A percentile compares a stretch with the other conserved stretches of the same genome.
phyloP scores from a whole-genome alignment of 208 protist species.

The Trypanosoma melophagium region DNA sequence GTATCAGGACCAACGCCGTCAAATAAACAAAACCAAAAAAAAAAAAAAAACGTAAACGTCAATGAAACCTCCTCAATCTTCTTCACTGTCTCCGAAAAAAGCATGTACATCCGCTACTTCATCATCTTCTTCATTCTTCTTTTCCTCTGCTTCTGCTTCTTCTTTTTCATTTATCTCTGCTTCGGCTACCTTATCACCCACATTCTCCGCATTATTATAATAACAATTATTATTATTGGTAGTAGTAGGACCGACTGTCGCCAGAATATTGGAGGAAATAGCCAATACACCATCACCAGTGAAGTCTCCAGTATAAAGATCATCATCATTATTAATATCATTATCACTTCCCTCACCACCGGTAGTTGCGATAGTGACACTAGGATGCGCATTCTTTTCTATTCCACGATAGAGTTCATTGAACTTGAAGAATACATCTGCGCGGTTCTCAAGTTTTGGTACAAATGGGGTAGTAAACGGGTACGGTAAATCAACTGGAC shows the following conservation, averaged over 20 bases:
- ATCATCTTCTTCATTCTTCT: constrained; percentile 5
- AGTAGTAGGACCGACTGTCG: background rate
- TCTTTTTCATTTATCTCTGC: constrained; percentile 30
- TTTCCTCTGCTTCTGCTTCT: constrained; percentile 1
- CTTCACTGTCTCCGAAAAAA: constrained; percentile 64
- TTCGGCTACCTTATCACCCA: constrained; percentile 33
- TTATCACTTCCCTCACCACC: background rate
- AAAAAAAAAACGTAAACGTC: background rate
- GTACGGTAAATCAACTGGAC: constrained; percentile 71
- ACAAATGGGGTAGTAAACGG: constrained; percentile 59
- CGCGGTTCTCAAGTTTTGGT: constrained; percentile 76
- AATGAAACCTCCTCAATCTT: constrained; percentile 10
- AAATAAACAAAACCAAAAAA: too few relatives aligned
- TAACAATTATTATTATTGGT: too few relatives aligned
- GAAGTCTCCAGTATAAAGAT: background rate
- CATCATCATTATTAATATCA: constrained; percentile 1
- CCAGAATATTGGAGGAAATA: constrained; percentile 13
- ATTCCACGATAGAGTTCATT: constrained; percentile 58
- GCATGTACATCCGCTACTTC: constrained; percentile 49
- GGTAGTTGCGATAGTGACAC: background rate
- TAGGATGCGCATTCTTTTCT: background rate
- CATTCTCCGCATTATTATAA: constrained; percentile 9
- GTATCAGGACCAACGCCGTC: background rate
- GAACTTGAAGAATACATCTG: constrained; percentile 85
- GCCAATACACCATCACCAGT: constrained; percentile 17